Evolutionary conservation across 2,329 filamentous ascomycete species (phyloP).

Genomic region (Colletotrichum karsti): DNA sequence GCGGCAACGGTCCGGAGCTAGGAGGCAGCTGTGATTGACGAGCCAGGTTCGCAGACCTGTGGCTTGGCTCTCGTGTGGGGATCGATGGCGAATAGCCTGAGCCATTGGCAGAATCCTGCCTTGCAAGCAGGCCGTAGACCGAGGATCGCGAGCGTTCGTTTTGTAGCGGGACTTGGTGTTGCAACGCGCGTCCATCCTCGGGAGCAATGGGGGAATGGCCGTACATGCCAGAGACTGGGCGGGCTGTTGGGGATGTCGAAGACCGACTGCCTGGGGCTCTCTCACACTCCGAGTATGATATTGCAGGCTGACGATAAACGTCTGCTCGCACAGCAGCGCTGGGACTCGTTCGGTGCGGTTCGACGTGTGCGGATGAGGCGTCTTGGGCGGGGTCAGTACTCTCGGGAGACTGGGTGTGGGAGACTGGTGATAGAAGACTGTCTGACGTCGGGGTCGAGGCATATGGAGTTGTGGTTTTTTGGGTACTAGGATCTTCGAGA

Average conservation of each 20-base stretch:
- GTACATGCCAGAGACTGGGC: constrained; percentile 32
- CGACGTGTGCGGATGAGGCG: constrained; percentile 38
- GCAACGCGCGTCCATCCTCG: constrained; percentile 37
- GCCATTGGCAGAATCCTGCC: constrained; percentile 71
- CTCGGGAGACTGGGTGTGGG: background rate
- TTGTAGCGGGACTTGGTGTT: constrained; percentile 60
- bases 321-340: constrained; percentile 19
- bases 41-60: constrained; percentile 71
- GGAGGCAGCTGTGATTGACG: constrained; percentile 59
- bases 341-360: constrained; percentile 21
- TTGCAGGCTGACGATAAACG: constrained; percentile 19
- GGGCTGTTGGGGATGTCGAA: background rate
- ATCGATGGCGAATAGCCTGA: constrained; percentile 64
- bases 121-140: constrained; percentile 60
- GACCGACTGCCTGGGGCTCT: constrained; percentile 1
- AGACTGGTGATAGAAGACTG: background rate
- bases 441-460: constrained; percentile 10
- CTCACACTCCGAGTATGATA: constrained; percentile 14
- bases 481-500: background rate
- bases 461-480: background rate
- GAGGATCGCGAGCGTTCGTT: constrained; percentile 68
- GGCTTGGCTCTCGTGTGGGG: constrained; percentile 73
- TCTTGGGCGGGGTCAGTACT: constrained; percentile 22
- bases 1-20: constrained; percentile 72
- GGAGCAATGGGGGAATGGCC: constrained; percentile 28